Percentiles rank a stretch among this genome's conserved stretches.
Evolutionary conservation across 768 basidiomycete species (phyloP).

Genomic region (Pisolithus tinctorius): DNA sequence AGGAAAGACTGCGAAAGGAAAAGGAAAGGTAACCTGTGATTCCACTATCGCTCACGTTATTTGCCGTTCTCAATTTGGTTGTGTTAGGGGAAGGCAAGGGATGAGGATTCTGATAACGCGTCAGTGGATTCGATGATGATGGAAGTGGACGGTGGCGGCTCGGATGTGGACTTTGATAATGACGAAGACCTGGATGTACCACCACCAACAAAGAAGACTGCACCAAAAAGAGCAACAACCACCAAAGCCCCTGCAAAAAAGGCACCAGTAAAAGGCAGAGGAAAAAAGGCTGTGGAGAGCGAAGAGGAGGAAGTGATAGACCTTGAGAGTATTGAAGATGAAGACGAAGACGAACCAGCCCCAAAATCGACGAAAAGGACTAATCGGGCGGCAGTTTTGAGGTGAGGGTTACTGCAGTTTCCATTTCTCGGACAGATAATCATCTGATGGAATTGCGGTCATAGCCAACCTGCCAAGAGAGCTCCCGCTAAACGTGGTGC

Average conservation of each 20-base stretch:
- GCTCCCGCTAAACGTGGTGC: constrained; percentile 43
- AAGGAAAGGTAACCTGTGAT: constrained; percentile 36
- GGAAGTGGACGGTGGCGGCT: constrained; percentile 57
- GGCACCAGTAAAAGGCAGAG: constrained; percentile 42
- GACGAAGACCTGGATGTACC: constrained; percentile 37
- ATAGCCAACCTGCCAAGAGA: constrained; percentile 43
- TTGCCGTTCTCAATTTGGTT: not conserved
- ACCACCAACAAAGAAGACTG: constrained; percentile 29
- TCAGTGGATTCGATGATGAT: constrained; percentile 70
- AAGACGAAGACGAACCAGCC: constrained; percentile 41
- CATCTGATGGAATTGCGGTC: constrained; percentile 12
- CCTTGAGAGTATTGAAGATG: constrained; percentile 40
- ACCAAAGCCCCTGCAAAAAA: constrained; percentile 40
- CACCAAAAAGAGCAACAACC: constrained; percentile 35
- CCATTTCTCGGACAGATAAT: constrained; percentile 14
- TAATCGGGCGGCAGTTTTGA: constrained; percentile 58
- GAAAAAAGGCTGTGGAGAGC: constrained; percentile 47
- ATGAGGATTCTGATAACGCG: constrained; percentile 44
- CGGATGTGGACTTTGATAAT: constrained; percentile 43
- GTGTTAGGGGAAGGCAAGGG: constrained; percentile 44
- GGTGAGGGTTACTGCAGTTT: constrained; percentile 32
- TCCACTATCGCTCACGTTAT: not conserved
- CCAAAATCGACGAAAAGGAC: constrained; percentile 49
- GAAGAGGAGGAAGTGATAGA: constrained; percentile 50
- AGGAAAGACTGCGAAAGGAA: constrained; percentile 34